Base-by-base conservation (phyloP, 2,329 filamentous ascomycete species). In the Paraphaeosphaeria minitans region DNA sequence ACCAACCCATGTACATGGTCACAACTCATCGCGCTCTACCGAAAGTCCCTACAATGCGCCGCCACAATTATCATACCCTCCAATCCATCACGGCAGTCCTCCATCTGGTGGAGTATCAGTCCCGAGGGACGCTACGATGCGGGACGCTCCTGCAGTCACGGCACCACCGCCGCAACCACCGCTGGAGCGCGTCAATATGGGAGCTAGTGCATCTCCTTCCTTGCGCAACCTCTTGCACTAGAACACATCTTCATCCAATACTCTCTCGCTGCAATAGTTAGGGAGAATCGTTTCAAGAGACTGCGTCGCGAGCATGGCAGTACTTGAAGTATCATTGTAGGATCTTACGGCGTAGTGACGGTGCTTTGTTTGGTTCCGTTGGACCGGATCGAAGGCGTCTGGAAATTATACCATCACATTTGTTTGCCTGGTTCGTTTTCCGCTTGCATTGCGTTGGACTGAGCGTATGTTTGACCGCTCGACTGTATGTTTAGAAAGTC, bases 221-320 rank as follows among this genome's bases (percentile, higher is more conserved):
- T 69, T 83, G 66, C 75, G 77, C 55, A 82, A 83, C 65, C 63
- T 83, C 58, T 66, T 83, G 61, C 78, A 80, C 68, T 81, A 74
- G 63, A 46, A 50, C 60, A 58, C 54, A 57, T 27, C 37, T 24
- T 57, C 55, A 53, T 19, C 55, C 22, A 39, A 59, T n/a, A 33
- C 46, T 61, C 27, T 55, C 53, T 53, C 37, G 14, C 62, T 47
- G 49, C 35, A 29, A 43, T 13, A 29, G 37, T 16, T 24, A 13
- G 37, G 22, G 24, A 33, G 14, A 21, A 3, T n/a, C 27, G 19
- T 19, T 8, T 42, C 27, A 21, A 41, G 21, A 52, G 16, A 35
- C 16, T 14, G 22, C 39, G 33, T 3, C 10, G 16, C 8, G 22
- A 41, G 37, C 22, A 41, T 33, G 10, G 27, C 12, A 9, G 27